Evolutionary conservation across 225 moss, liverwort and hornwort genomes (phyloP).

Genomic region (Physcomitrellopsis africana): DNA sequence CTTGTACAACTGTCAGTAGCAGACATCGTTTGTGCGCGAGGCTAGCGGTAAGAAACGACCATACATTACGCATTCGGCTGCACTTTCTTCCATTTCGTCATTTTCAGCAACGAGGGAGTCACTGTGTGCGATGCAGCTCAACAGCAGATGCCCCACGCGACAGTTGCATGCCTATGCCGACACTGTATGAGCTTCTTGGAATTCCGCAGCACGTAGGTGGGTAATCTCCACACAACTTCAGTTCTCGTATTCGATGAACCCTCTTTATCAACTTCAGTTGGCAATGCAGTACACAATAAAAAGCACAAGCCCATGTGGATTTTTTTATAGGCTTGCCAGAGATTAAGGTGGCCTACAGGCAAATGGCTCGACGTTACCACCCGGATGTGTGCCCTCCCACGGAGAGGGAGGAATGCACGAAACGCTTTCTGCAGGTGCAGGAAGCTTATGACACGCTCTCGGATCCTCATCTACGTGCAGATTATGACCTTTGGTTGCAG

Average conservation of each 20-base stretch:
- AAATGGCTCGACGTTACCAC: conserved; percentile 66
- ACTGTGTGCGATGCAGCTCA: conserved; percentile 41
- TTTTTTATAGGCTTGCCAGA: conserved; percentile 53
- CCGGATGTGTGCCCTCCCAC: conserved; percentile 73
- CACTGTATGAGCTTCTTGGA: conserved; percentile 59
- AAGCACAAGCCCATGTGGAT: too few species aligned
- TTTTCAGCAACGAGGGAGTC: conserved; percentile 30
- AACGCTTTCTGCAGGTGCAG: conserved; percentile 62
- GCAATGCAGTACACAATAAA: too few species aligned
- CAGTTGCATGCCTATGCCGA: conserved; percentile 44
- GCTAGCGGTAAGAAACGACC: neutral
- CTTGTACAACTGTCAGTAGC: conserved; percentile 7
- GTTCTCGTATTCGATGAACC: neutral
- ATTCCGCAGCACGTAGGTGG: conserved; percentile 61
- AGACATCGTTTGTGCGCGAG: conserved; percentile 25
- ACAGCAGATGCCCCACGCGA: conserved; percentile 44
- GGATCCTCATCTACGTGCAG: conserved; percentile 64
- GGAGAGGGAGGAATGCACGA: conserved; percentile 58
- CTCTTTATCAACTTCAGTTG: too few species aligned
- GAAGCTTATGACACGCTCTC: conserved; percentile 75
- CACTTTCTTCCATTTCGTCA: conserved; percentile 21
- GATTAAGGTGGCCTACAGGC: conserved; percentile 68
- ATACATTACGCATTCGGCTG: conserved; percentile 28
- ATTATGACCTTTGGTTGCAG: conserved; percentile 65
- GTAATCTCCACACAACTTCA: neutral